Conservation (phyloP, 805 yeast species). For the Metschnikowia rubicola region DNA sequence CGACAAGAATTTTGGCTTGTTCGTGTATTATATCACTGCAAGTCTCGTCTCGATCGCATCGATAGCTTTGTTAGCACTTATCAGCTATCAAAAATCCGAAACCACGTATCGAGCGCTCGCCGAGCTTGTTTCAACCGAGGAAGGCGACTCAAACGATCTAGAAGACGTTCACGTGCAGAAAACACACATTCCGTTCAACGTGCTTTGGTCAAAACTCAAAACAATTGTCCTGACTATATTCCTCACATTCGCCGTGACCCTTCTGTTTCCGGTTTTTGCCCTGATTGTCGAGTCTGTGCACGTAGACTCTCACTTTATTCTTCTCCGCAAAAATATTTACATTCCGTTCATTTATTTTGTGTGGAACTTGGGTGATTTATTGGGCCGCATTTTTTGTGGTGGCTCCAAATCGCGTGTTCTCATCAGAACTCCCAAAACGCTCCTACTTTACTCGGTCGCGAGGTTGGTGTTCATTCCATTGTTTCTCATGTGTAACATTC, state of each 20-base stretch:
- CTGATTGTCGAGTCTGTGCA: slow-evolving; percentile 54
- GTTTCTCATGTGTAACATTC: slow-evolving; percentile 64
- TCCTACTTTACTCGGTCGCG: slow-evolving; percentile 52
- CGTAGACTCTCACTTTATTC: slow-evolving; percentile 24
- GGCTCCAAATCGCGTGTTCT: slow-evolving; percentile 21
- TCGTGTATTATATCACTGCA: slow-evolving; percentile 49
- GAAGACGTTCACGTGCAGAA: slow-evolving; percentile 17
- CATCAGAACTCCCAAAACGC: slow-evolving; percentile 38
- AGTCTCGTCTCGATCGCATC: slow-evolving; percentile 44
- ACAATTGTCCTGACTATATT: slow-evolving; percentile 68
- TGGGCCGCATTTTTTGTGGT: slow-evolving; percentile 72
- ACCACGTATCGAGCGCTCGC: slow-evolving; percentile 20
- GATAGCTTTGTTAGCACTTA: slow-evolving; percentile 36
- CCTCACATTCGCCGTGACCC: slow-evolving; percentile 66
- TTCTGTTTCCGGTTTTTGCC: slow-evolving; percentile 89
- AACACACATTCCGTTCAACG: slow-evolving; percentile 53
- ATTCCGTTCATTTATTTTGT: slow-evolving; percentile 76
- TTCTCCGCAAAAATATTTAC: slow-evolving; percentile 47
- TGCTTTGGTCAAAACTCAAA: slow-evolving; percentile 60
- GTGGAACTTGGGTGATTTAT: slow-evolving; percentile 89
- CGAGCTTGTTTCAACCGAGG: slow-evolving; percentile 9
- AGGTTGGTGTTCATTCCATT: slow-evolving; percentile 67
- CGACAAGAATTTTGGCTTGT: slow-evolving; percentile 40
- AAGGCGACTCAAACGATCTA: slow-evolving; percentile 7
- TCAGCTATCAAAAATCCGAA: slow-evolving; percentile 26